phyloP scores from a whole-genome alignment of 2,329 filamentous ascomycete genomes.

The Esteya vermicola region DNA sequence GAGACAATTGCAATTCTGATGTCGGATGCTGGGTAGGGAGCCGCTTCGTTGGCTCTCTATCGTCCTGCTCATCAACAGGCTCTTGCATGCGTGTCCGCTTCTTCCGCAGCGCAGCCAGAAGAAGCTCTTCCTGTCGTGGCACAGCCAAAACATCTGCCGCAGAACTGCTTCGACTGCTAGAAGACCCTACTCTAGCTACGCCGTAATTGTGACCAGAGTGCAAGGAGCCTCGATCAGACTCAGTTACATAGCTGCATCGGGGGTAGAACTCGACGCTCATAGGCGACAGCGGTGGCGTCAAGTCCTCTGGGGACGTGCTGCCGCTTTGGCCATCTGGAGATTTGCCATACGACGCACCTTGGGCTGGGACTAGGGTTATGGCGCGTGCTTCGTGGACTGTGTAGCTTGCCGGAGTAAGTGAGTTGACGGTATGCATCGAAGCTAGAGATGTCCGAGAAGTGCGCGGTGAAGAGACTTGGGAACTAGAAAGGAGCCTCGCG shows the following conservation, averaged over 20 bases:
- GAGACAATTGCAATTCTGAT: too few relatives aligned
- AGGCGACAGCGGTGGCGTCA: conserved; percentile 36
- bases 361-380: conserved; percentile 21
- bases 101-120: conserved; percentile 40
- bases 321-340: background rate
- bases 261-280: conserved; percentile 35
- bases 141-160: conserved; percentile 33
- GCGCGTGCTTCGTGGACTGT: conserved; percentile 22
- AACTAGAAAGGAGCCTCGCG: conserved; percentile 3
- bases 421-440: conserved; percentile 1
- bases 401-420: conserved; percentile 1
- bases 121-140: conserved; percentile 42
- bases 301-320: conserved; percentile 3
- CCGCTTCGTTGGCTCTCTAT: too few relatives aligned
- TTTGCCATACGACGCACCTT: conserved; percentile 4
- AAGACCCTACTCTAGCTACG: conserved; percentile 5
- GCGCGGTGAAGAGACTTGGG: conserved; percentile 14
- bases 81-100: conserved; percentile 43
- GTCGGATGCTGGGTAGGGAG: too few relatives aligned
- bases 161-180: conserved; percentile 8
- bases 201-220: conserved; percentile 13
- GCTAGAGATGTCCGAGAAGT: conserved; percentile 20
- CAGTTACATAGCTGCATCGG: conserved; percentile 16
- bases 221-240: conserved; percentile 17
- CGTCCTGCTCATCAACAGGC: conserved; percentile 27